These are phyloP conservation scores for Blastobotrys proliferans DNA, from an alignment of 1,139 yeast genomes.

Conservation along the genomic window DNA sequence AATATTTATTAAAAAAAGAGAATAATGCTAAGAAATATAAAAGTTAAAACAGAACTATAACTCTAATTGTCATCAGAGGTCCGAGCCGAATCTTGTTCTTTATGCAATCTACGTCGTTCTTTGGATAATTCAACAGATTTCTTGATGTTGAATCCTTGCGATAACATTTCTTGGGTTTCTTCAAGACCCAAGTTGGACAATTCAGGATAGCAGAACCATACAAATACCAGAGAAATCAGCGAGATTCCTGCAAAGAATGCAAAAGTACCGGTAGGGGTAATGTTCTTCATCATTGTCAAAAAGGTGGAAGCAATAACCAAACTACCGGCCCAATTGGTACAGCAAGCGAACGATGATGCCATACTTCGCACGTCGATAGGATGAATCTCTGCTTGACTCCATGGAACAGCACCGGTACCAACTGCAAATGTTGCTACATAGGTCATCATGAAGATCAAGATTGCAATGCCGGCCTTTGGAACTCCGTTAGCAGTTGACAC, in stretches of 20 bases:
- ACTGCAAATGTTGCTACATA: conserved; percentile 88
- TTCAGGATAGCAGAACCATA: conserved; percentile 86
- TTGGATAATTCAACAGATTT: conserved; percentile 47
- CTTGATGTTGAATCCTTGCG: conserved; percentile 80
- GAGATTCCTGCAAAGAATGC: conserved; percentile 83
- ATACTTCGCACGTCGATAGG: conserved; percentile 90
- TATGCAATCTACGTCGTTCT: conserved; percentile 11
- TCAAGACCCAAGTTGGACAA: conserved; percentile 85
- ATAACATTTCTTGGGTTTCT: conserved; percentile 76
- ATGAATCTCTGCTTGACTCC: conserved; percentile 88
- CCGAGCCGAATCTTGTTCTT: neutral
- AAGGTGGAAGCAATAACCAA: conserved; percentile 86
- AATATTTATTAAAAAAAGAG: neutral
- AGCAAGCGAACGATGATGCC: conserved; percentile 90
- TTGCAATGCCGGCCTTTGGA: conserved; percentile 80
- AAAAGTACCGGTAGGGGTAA: conserved; percentile 94
- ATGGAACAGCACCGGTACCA: conserved; percentile 95
- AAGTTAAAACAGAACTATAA: neutral
- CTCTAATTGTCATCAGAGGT: too few species aligned
- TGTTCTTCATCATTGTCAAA: conserved; percentile 86
- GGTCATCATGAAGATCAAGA: conserved; percentile 77
- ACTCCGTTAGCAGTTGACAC: conserved; percentile 43
- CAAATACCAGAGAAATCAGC: conserved; percentile 62
- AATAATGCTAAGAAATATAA: neutral
- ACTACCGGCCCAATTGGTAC: conserved; percentile 95